phyloP scores from a whole-genome alignment of 176 grass and related monocot species.

The Saccharum officinarum region DNA sequence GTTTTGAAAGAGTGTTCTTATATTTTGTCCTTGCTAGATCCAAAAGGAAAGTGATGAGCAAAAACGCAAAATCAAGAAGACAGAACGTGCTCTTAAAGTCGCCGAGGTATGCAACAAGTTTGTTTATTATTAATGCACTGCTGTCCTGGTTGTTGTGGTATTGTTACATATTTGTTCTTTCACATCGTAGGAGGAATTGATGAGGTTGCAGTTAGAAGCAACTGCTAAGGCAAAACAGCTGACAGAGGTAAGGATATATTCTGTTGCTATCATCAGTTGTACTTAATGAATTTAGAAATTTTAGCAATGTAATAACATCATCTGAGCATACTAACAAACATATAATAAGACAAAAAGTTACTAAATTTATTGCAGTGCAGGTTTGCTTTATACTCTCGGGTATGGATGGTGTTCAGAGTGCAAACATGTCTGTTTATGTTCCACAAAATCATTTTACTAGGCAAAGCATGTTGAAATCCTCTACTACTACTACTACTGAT shows the following conservation, averaged over 20 bases:
- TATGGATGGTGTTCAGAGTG: background rate
- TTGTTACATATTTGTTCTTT: slow-evolving; percentile 32
- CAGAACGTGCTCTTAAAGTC: slow-evolving; percentile 85
- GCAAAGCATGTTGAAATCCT: background rate
- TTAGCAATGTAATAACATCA: background rate
- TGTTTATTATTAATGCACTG: background rate
- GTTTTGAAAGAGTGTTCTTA: background rate
- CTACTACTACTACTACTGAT: background rate
- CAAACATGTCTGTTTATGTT: background rate
- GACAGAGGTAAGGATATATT: slow-evolving; percentile 59
- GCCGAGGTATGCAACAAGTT: slow-evolving; percentile 72
- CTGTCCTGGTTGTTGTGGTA: background rate
- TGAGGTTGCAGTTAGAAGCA: slow-evolving; percentile 84
- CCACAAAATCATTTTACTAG: background rate
- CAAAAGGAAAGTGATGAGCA: slow-evolving; percentile 72
- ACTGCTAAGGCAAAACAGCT: slow-evolving; percentile 71
- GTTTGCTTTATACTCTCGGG: background rate
- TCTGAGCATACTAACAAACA: background rate
- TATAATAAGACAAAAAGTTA: background rate
- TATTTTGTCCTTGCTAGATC: slow-evolving; percentile 55
- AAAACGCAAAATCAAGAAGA: slow-evolving; percentile 77
- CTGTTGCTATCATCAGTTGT: background rate
- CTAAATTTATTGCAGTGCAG: background rate
- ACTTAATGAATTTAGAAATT: background rate
- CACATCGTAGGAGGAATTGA: slow-evolving; percentile 75